A percentile compares a stretch with the other conserved stretches of the same genome.
phyloP scores from a whole-genome alignment of 345 rosid genomes.

The Citropsis articulata region DNA sequence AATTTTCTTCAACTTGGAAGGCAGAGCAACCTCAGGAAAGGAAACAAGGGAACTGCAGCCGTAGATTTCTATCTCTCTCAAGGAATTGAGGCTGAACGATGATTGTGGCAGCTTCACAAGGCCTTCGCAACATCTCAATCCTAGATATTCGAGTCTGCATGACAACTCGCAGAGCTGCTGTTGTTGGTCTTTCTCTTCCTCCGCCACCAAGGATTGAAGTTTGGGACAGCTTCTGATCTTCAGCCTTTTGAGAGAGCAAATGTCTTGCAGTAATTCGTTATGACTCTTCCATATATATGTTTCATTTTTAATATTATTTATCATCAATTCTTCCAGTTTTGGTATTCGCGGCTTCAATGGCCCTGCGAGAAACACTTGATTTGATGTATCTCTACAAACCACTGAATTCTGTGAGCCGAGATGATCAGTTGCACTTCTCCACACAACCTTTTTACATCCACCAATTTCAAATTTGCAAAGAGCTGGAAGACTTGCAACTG shows the following conservation, averaged over 20 bases:
- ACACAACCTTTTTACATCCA: slow-evolving; percentile 2
- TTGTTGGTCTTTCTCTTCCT: too few species aligned
- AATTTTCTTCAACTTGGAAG: not conserved
- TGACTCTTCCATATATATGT: not conserved
- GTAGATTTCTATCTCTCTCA: not conserved
- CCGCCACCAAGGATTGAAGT: too few species aligned
- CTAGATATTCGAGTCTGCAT: too few species aligned
- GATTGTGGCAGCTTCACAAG: too few species aligned
- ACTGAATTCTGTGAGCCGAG: not conserved
- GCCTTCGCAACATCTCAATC: accelerated
- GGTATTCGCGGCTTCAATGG: not conserved
- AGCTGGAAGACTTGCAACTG: not conserved
- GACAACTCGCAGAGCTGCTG: too few species aligned
- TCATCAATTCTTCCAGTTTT: not conserved
- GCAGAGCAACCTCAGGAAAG: not conserved
- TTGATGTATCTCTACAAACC: not conserved
- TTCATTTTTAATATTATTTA: not conserved
- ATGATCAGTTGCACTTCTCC: not conserved
- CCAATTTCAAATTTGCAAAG: not conserved
- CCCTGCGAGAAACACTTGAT: not conserved
- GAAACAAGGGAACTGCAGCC: not conserved
- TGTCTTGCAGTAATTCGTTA: not conserved
- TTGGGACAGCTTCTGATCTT: accelerated
- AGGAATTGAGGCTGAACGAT: too few species aligned
- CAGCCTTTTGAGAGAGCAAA: not conserved